Percentiles rank a stretch among this genome's conserved stretches.
phyloP scores from a whole-genome alignment of 2,329 filamentous ascomycete genomes.

The Esteya vermicola region DNA sequence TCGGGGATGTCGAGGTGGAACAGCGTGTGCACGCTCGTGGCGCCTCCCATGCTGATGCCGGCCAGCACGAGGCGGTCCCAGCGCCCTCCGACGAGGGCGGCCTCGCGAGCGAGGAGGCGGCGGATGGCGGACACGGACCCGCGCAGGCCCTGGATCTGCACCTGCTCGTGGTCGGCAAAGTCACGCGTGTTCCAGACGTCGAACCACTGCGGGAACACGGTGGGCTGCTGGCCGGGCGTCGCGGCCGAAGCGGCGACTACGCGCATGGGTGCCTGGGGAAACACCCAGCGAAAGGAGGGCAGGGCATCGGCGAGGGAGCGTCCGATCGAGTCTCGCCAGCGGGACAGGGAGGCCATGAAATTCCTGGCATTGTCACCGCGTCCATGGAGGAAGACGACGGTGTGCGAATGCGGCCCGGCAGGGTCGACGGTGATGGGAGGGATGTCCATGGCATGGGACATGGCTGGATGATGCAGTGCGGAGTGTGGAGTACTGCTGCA shows the following conservation, averaged over 20 bases:
- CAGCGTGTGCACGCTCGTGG: constrained; percentile 8
- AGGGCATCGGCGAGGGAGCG: constrained; percentile 23
- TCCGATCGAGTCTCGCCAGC: constrained; percentile 15
- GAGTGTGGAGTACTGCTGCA: too few relatives aligned
- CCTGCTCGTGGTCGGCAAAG: constrained; percentile 23
- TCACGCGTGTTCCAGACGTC: constrained; percentile 24
- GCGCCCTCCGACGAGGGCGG: constrained; percentile 10
- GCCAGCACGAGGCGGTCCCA: constrained; percentile 21
- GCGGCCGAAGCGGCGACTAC: constrained; percentile 15
- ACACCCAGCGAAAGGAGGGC: constrained; percentile 33
- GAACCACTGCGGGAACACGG: constrained; percentile 24
- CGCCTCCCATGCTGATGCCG: constrained; percentile 31
- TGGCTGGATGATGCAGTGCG: too few relatives aligned
- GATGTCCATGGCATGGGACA: neutral
- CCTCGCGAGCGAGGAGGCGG: constrained; percentile 19
- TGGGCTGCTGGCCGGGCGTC: too few relatives aligned
- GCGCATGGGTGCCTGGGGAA: constrained; percentile 24
- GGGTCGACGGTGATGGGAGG: neutral
- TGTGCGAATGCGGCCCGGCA: constrained; percentile 20
- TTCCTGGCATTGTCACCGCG: constrained; percentile 22
- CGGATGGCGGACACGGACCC: constrained; percentile 21
- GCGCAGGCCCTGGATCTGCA: constrained; percentile 24
- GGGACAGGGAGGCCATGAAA: constrained; percentile 17
- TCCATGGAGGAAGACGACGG: constrained; percentile 28
- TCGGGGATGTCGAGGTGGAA: constrained; percentile 5